phyloP scores from a whole-genome alignment of 2,329 filamentous ascomycete species.

The Fusarium beomiforme region DNA sequence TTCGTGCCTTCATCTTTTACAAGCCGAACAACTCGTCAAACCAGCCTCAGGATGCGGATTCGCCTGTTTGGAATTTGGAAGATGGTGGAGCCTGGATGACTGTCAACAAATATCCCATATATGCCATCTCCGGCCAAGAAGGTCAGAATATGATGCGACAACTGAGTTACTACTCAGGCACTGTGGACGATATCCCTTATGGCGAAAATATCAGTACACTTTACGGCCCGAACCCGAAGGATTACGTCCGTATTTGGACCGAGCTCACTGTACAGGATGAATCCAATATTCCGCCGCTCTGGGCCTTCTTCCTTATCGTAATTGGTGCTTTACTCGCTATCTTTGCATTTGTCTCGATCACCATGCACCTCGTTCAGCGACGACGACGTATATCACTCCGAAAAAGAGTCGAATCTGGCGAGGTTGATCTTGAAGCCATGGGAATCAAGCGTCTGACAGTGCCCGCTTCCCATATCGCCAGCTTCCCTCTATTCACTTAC shows the following conservation, averaged over 20 bases:
- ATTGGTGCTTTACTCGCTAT: slow-evolving; percentile 76
- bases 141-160: slow-evolving; percentile 77
- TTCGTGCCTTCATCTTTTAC: slow-evolving; percentile 73
- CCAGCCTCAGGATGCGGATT: slow-evolving; percentile 72
- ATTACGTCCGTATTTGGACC: slow-evolving; percentile 70
- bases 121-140: slow-evolving; percentile 76
- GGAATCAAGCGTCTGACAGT: slow-evolving; percentile 86
- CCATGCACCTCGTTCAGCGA: slow-evolving; percentile 82
- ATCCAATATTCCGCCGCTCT: slow-evolving; percentile 73
- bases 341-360: slow-evolving; percentile 71
- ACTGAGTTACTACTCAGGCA: slow-evolving; percentile 80
- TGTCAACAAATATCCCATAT: slow-evolving; percentile 80
- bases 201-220: slow-evolving; percentile 64
- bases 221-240: slow-evolving; percentile 64
- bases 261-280: slow-evolving; percentile 60
- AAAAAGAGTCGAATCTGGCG: slow-evolving; percentile 77
- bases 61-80: slow-evolving; percentile 74
- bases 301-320: slow-evolving; percentile 80
- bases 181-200: slow-evolving; percentile 69
- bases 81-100: slow-evolving; percentile 78
- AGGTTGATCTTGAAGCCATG: slow-evolving; percentile 86
- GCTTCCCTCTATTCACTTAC: slow-evolving; percentile 84
- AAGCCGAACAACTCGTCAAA: slow-evolving; percentile 63
- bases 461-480: slow-evolving; percentile 74
- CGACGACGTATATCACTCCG: slow-evolving; percentile 74